These are phyloP conservation scores for Aspergillus diversus DNA, from an alignment of 495 filamentous ascomycete species.

Conservation along the genomic window DNA sequence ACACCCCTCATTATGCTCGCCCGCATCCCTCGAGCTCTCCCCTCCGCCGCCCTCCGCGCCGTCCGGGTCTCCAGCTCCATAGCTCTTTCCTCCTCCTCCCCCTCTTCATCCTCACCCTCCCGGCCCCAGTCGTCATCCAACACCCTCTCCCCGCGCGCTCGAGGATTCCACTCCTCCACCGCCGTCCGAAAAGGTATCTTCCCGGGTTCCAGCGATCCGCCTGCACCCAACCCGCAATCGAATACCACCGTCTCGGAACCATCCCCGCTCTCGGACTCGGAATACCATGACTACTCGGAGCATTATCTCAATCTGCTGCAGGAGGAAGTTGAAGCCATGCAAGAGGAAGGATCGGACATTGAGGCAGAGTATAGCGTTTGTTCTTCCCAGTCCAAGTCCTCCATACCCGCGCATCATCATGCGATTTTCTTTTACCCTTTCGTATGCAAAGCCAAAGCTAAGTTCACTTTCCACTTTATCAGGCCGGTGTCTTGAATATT, in stretches of 20 bases:
- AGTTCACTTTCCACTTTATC: not conserved
- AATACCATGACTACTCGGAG: constrained; percentile 56
- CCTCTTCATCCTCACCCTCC: not conserved
- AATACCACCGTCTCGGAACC: constrained; percentile 43
- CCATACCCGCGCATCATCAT: not conserved
- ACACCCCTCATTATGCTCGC: constrained; percentile 35
- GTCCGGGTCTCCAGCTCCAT: not conserved
- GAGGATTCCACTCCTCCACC: constrained; percentile 37
- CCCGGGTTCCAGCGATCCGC: constrained; percentile 45
- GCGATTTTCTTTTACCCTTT: no score
- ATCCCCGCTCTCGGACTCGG: constrained; percentile 39
- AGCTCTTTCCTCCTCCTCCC: constrained; percentile 2
- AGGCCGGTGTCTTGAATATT: constrained; percentile 87
- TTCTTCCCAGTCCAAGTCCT: constrained; percentile 6
- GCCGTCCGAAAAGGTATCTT: constrained; percentile 44
- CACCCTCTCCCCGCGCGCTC: constrained; percentile 5
- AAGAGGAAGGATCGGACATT: constrained; percentile 52
- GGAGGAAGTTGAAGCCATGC: constrained; percentile 45
- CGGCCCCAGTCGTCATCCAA: constrained; percentile 10
- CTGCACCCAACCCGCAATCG: constrained; percentile 41
- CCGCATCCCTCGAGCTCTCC: constrained; percentile 34
- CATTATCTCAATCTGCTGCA: constrained; percentile 54
- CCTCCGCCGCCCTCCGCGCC: constrained; percentile 10
- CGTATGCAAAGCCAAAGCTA: not conserved
- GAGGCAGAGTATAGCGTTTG: constrained; percentile 62